Percentiles rank a stretch among this genome's conserved stretches.
Conservation (phyloP, 306 rosid species). For the Quercus engelmannii region DNA sequence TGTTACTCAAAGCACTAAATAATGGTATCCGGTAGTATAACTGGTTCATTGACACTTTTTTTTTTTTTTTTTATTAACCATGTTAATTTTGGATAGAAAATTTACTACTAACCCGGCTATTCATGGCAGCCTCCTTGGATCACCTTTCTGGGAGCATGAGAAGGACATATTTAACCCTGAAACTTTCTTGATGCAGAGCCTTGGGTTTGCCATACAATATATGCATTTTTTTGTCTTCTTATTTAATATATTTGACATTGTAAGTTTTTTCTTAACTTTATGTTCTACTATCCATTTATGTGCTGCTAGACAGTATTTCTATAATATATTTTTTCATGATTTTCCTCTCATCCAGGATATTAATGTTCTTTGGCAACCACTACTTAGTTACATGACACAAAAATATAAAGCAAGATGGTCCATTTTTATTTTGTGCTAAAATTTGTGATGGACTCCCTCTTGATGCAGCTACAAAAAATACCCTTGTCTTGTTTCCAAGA, state of each 20-base stretch:
- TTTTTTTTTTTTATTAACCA: no score
- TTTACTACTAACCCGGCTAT: constrained; percentile 16
- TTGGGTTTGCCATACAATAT: constrained; percentile 28
- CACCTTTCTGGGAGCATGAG: constrained; percentile 78
- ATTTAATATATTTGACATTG: no score
- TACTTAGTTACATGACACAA: background rate
- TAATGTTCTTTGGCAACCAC: background rate
- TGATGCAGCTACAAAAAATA: background rate
- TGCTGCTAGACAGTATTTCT: constrained; percentile 21
- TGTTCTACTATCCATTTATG: no score
- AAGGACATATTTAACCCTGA: constrained; percentile 91
- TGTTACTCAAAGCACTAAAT: no score
- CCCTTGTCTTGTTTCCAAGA: no score
- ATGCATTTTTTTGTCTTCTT: no score
- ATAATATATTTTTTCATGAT: constrained; percentile 2
- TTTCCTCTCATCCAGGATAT: background rate
- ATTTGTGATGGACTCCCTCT: background rate
- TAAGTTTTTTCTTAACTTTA: no score
- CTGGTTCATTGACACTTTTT: no score
- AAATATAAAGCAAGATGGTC: background rate
- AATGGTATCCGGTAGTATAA: no score
- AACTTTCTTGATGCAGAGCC: constrained; percentile 79
- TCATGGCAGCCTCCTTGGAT: constrained; percentile 71
- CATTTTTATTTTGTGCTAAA: background rate
- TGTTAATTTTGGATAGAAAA: background rate